Percentiles rank a stretch among this genome's conserved stretches.
These are phyloP conservation scores for Dactylorhiza incarnata DNA, from an alignment of 106 monocot genomes.

Conservation along the genomic window DNA sequence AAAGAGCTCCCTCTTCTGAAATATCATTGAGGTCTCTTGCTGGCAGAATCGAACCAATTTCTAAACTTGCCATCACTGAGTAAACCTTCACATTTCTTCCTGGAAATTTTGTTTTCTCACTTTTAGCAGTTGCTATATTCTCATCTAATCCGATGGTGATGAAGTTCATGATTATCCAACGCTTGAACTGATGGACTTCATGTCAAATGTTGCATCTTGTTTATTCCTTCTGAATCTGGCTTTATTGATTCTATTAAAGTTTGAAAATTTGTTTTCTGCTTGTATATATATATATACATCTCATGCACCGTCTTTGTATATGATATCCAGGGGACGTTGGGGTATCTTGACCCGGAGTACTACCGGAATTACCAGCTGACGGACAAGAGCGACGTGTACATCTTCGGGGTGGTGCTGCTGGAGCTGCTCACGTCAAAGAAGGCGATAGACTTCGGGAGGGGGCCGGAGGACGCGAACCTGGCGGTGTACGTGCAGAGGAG, in stretches of 20 bases:
- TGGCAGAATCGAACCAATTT: too few species aligned
- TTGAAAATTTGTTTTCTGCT: too few species aligned
- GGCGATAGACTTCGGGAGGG: conserved; percentile 49
- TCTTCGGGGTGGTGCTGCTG: conserved; percentile 70
- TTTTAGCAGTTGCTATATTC: neutral
- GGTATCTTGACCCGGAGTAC: conserved; percentile 89
- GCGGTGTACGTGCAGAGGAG: conserved; percentile 37
- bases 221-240: conserved; percentile 28
- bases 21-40: too few species aligned
- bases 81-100: neutral
- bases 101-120: neutral
- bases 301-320: too few species aligned
- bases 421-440: conserved; percentile 54
- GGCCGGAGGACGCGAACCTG: conserved; percentile 50
- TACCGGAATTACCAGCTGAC: conserved; percentile 90
- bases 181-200: conserved; percentile 24
- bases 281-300: too few species aligned
- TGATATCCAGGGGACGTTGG: conserved; percentile 56
- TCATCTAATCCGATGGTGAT: conserved; percentile 10
- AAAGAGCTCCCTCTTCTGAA: too few species aligned
- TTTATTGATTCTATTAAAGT: too few species aligned
- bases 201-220: too few species aligned
- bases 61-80: too few species aligned
- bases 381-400: conserved; percentile 92
- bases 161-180: conserved; percentile 25